A percentile compares a stretch with the other conserved stretches of the same genome.
These are phyloP conservation scores for Spergularia marina DNA, from an alignment of 148 eudicot species.

Conservation along the genomic window DNA sequence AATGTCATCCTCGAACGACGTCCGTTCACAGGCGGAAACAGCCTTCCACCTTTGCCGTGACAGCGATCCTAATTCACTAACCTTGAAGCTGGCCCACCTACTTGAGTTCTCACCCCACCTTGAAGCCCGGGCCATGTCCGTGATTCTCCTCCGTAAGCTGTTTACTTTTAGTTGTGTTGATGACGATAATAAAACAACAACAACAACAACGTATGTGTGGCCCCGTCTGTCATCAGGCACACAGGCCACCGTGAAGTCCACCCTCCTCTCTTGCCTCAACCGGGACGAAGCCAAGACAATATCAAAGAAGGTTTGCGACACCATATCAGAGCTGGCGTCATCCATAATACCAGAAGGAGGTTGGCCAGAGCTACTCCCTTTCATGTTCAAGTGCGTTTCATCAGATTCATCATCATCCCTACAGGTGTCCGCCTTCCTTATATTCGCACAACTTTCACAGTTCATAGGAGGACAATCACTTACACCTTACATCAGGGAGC, in stretches of 20 bases:
- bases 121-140: constrained; percentile 76
- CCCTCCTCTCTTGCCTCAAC: constrained; percentile 50
- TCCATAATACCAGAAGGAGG: constrained; percentile 62
- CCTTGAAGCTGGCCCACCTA: constrained; percentile 62
- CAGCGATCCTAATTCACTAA: constrained; percentile 61
- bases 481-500: constrained; percentile 51
- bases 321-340: constrained; percentile 75
- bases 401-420: constrained; percentile 44
- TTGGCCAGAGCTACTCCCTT: constrained; percentile 81
- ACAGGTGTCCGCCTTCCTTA: constrained; percentile 73
- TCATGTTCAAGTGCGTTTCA: constrained; percentile 70
- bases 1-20: constrained; percentile 77
- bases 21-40: constrained; percentile 67
- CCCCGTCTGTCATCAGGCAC: constrained; percentile 52
- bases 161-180: constrained; percentile 40
- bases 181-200: too few relatives aligned
- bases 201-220: constrained; percentile 62
- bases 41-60: constrained; percentile 68
- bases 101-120: constrained; percentile 51
- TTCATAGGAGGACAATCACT: constrained; percentile 70
- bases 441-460: constrained; percentile 75
- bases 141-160: constrained; percentile 74
- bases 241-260: constrained; percentile 53
- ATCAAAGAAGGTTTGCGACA: constrained; percentile 72
- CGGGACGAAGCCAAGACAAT: constrained; percentile 59